These are phyloP conservation scores for Smallanthus sonchifolius DNA, from an alignment of 129 eudicot species.

Conservation along the genomic window DNA sequence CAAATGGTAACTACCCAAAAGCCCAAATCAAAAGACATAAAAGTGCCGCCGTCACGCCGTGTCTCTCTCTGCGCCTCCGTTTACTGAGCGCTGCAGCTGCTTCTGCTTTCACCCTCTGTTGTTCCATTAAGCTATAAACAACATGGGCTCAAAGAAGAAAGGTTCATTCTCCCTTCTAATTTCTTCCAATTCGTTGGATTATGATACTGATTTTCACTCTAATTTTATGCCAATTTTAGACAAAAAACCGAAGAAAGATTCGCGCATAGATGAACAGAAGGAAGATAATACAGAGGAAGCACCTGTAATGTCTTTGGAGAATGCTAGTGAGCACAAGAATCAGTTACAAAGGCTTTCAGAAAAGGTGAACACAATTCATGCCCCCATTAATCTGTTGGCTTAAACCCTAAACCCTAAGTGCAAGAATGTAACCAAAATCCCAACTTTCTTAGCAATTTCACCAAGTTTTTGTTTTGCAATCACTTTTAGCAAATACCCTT, in stretches of 20 bases:
- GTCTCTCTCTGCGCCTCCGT: neutral
- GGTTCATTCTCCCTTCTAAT: conserved; percentile 16
- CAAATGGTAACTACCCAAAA: neutral
- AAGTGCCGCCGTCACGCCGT: neutral
- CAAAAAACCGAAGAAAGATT: conserved; percentile 30
- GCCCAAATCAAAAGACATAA: neutral
- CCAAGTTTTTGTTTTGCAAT: neutral
- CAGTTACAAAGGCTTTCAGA: conserved; percentile 63
- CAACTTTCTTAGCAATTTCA: neutral
- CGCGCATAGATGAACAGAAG: conserved; percentile 7
- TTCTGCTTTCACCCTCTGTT: neutral
- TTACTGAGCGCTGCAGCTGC: neutral
- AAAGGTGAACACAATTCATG: conserved; percentile 33
- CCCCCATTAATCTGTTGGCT: neutral
- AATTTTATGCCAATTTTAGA: conserved; percentile 16
- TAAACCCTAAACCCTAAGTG: conserved; percentile 1
- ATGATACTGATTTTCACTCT: neutral
- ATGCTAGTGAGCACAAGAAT: conserved; percentile 38
- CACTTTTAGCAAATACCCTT: neutral
- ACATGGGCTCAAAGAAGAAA: conserved; percentile 36
- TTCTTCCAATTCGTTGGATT: neutral
- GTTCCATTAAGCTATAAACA: neutral
- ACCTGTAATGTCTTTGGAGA: conserved; percentile 24
- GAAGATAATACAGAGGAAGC: conserved; percentile 27
- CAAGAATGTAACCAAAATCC: neutral